Percentiles rank a stretch among this genome's conserved stretches.
Evolutionary conservation across 1,139 yeast species (phyloP).

Genomic region (Petasospora rhodanensis): DNA sequence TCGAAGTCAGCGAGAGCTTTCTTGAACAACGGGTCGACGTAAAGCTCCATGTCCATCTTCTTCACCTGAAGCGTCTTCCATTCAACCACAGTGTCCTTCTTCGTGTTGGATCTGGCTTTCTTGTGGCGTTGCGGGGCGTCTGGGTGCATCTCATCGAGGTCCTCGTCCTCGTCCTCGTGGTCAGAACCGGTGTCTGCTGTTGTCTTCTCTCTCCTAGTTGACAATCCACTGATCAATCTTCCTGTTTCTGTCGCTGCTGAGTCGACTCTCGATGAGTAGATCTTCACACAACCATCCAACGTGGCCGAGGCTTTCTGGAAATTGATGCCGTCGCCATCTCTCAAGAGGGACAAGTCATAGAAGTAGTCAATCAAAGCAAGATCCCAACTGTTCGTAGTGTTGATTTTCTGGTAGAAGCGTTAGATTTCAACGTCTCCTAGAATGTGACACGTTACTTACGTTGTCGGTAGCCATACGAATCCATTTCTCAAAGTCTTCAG

Average conservation of each 20-base stretch:
- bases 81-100: conserved; percentile 46
- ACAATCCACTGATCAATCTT: conserved; percentile 79
- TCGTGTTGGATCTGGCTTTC: conserved; percentile 38
- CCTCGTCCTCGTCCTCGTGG: conserved; percentile 33
- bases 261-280: conserved; percentile 81
- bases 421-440: no score
- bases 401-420: conserved; percentile 40
- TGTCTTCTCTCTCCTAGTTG: conserved; percentile 17
- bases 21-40: conserved; percentile 85
- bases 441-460: no score
- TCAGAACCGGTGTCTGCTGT: conserved; percentile 33
- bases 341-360: conserved; percentile 59
- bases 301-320: conserved; percentile 79
- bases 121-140: conserved; percentile 28
- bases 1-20: conserved; percentile 90
- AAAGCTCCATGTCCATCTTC: conserved; percentile 70
- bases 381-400: conserved; percentile 68
- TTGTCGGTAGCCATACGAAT: conserved; percentile 34
- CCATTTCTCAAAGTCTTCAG: conserved; percentile 33
- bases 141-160: conserved; percentile 27
- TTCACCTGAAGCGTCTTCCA: conserved; percentile 64
- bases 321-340: conserved; percentile 45
- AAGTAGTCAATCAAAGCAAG: conserved; percentile 86
- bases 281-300: conserved; percentile 80
- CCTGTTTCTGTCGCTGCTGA: conserved; percentile 92